Conservation (phyloP, 345 rosid genomes). For the Psidium friedrichsthalianum region DNA sequence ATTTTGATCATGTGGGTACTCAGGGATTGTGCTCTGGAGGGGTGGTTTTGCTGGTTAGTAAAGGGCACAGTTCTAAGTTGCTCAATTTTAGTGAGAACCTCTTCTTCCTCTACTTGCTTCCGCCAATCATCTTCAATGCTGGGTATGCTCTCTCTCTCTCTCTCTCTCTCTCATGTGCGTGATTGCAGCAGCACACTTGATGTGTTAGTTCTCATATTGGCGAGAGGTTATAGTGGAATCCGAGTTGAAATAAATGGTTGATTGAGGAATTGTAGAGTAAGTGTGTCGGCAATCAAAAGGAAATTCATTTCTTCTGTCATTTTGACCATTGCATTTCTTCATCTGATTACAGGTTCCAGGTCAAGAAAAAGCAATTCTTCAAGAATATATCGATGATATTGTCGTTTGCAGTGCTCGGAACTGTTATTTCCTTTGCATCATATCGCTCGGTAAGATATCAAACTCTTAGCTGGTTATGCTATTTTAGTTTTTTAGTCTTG, state of each 20-base stretch:
- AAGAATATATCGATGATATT: conserved; percentile 57
- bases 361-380: conserved; percentile 69
- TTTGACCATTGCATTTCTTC: neutral
- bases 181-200: neutral
- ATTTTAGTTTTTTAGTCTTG: neutral
- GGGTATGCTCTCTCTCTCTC: conserved; percentile 26
- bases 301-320: neutral
- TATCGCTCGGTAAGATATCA: conserved; percentile 35
- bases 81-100: conserved; percentile 47
- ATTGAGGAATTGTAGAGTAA: neutral
- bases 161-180: neutral
- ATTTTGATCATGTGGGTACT: neutral
- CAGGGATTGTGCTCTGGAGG: conserved; percentile 55
- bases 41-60: conserved; percentile 34
- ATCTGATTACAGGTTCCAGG: conserved; percentile 51
- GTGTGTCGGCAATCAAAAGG: neutral
- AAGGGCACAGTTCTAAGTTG: conserved; percentile 21
- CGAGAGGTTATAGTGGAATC: neutral
- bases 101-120: conserved; percentile 71
- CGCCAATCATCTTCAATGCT: conserved; percentile 71
- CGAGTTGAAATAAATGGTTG: neutral
- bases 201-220: neutral
- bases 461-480: neutral
- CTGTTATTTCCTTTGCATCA: conserved; percentile 60
- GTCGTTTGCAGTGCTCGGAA: conserved; percentile 57